Evolutionary conservation across 768 basidiomycete genomes (phyloP).

Genomic region (Russula sp.): DNA sequence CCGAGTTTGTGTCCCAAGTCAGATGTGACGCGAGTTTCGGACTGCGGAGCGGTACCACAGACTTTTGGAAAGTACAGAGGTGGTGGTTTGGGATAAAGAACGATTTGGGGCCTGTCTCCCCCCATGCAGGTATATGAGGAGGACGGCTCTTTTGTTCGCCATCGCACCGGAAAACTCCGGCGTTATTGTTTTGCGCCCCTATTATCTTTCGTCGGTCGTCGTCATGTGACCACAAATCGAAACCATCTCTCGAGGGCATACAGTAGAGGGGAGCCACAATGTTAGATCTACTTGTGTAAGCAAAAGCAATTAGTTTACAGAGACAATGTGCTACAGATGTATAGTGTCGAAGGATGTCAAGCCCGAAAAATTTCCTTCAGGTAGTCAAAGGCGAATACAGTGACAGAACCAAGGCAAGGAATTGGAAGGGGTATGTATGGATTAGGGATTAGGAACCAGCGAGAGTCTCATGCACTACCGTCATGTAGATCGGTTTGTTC

Average conservation of each 20-base stretch:
- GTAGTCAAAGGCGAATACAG: constrained; percentile 5
- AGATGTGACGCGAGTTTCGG: too few relatives aligned
- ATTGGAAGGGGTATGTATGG: not conserved
- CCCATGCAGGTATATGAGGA: too few relatives aligned
- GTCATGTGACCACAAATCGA: too few relatives aligned
- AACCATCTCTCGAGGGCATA: not conserved
- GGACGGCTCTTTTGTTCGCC: too few relatives aligned
- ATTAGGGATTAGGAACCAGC: not conserved
- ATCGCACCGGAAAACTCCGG: too few relatives aligned
- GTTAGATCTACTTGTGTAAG: not conserved
- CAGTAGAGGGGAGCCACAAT: not conserved
- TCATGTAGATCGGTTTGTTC: constrained; percentile 20
- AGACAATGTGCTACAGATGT: constrained; percentile 15
- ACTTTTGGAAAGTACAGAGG: too few relatives aligned
- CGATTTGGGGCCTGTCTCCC: too few relatives aligned
- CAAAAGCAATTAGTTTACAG: constrained; percentile 7
- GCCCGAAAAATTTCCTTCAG: constrained; percentile 19
- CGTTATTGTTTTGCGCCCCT: too few relatives aligned
- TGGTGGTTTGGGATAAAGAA: too few relatives aligned
- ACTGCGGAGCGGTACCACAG: too few relatives aligned
- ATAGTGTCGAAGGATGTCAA: constrained; percentile 8
- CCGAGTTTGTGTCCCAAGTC: too few relatives aligned
- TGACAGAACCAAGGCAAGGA: not conserved
- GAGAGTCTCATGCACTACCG: constrained; percentile 21
- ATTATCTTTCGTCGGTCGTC: too few relatives aligned